Base-by-base conservation (phyloP, 805 yeast genomes). In the Yamadazyma philogaea region DNA sequence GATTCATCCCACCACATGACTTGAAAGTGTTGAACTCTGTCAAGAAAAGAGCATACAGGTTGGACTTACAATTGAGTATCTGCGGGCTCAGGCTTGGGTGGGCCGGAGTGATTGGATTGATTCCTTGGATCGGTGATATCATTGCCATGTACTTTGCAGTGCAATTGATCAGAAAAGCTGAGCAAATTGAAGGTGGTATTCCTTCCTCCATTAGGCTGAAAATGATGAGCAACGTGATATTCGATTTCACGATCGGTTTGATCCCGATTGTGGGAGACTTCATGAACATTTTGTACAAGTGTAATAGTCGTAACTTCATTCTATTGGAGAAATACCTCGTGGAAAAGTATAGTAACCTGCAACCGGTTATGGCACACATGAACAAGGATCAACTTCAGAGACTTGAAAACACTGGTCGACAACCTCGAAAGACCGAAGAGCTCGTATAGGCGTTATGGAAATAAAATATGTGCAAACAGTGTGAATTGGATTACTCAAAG, bases 231-330 rank as follows among this genome's bases (percentile, higher is more conserved):
- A 69, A 69, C 47, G 59, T 68, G 7, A 49, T 53, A n/a, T 54
- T 68, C 46, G 74, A 69, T 46, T 68, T 69, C 48, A 62, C 57
- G 1, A 60, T 68, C 30, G 73, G 73, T 4, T 55, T 68, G 49
- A 79, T 86, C 32, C 96, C 96, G 1, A 52, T 87, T 24, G 79
- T 86, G 21, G 96, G 96, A 19, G 88, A 82, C 52, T 57, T 85
- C 24, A 68, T 82, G 16, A 79, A 78, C 49, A 79, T 87, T 15
- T 79, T 84, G 3, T 87, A 84, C 66, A 84, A 85, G 62, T 78
- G 89, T 34, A 85, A 84, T 54, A 81, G 87, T 18, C 69, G 96
- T 44, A 87, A 87, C 58, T 80, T 81, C 47, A 66, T 84, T 35
- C 51, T 83, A 27, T 50, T 68, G 42, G 72, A 68, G 48, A 54